Conservation (phyloP, 2,329 filamentous ascomycete species). For the Aspergillus terreus region DNA sequence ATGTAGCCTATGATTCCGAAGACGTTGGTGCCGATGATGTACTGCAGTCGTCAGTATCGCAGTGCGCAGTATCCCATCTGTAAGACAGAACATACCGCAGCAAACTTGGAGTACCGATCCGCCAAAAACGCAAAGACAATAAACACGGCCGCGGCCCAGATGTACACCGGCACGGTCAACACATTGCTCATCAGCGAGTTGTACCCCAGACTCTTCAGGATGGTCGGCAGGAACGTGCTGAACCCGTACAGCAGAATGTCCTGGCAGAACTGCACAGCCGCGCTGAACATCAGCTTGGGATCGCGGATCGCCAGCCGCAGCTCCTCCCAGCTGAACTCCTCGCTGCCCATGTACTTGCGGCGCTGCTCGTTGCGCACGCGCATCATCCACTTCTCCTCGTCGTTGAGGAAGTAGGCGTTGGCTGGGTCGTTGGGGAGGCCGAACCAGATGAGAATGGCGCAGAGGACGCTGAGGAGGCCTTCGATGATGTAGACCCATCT, state of each 20-base stretch:
- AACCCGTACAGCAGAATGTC: slow-evolving; percentile 56
- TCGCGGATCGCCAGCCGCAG: slow-evolving; percentile 47
- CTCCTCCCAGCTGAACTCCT: slow-evolving; percentile 51
- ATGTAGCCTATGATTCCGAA: slow-evolving; percentile 50
- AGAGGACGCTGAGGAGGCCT: slow-evolving; percentile 43
- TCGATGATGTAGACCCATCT: slow-evolving; percentile 51
- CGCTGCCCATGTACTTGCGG: slow-evolving; percentile 48
- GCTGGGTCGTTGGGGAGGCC: slow-evolving; percentile 46
- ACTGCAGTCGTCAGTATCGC: slow-evolving; percentile 18
- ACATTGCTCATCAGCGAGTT: slow-evolving; percentile 50
- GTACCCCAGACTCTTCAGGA: slow-evolving; percentile 53
- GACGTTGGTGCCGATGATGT: slow-evolving; percentile 36
- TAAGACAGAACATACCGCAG: slow-evolving; percentile 17
- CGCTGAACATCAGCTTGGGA: slow-evolving; percentile 51
- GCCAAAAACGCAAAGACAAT: slow-evolving; percentile 46
- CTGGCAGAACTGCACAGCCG: slow-evolving; percentile 50
- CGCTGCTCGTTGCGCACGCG: slow-evolving; percentile 44
- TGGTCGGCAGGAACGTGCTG: slow-evolving; percentile 56
- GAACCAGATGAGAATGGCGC: slow-evolving; percentile 45
- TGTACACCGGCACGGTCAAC: slow-evolving; percentile 56
- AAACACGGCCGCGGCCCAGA: slow-evolving; percentile 48
- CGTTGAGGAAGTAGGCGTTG: slow-evolving; percentile 48
- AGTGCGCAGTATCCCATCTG: background rate
- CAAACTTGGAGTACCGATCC: slow-evolving; percentile 38
- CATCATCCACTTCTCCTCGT: slow-evolving; percentile 51